Conservation (phyloP, 1,284 basidiomycete genomes). For the Cutaneotrichosporon arboriforme region DNA sequence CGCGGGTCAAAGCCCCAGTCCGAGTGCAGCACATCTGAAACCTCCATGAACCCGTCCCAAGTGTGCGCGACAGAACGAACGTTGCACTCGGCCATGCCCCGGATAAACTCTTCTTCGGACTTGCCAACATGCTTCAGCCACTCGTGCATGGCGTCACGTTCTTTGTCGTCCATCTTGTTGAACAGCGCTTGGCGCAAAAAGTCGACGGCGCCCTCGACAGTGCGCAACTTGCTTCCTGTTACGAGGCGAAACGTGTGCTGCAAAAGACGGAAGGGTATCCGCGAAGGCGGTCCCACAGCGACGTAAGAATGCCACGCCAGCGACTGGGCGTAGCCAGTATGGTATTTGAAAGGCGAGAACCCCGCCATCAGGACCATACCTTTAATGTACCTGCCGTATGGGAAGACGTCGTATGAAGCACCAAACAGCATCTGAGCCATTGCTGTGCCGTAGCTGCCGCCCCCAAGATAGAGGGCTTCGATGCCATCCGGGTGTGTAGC, state of each 20-base stretch:
- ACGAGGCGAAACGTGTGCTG: constrained; percentile 39
- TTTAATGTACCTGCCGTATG: constrained; percentile 51
- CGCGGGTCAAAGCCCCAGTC: constrained; percentile 56
- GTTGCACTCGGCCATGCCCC: constrained; percentile 49
- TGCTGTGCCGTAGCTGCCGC: constrained; percentile 56
- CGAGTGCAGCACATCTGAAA: constrained; percentile 51
- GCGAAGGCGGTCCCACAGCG: constrained; percentile 51
- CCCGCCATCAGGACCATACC: constrained; percentile 54
- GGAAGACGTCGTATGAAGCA: constrained; percentile 53
- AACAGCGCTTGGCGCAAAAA: constrained; percentile 49
- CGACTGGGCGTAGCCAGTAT: constrained; percentile 50
- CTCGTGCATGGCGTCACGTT: constrained; percentile 47
- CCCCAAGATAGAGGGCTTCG: constrained; percentile 44
- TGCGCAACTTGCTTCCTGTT: constrained; percentile 47
- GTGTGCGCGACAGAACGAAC: constrained; percentile 51
- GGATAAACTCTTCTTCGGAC: constrained; percentile 51
- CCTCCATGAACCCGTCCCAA: constrained; percentile 56
- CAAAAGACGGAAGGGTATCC: constrained; percentile 49
- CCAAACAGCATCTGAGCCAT: constrained; percentile 58
- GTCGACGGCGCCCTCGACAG: constrained; percentile 48
- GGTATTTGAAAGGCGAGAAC: constrained; percentile 52
- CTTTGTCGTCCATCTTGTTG: constrained; percentile 50
- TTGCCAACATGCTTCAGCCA: constrained; percentile 43
- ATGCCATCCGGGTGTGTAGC: constrained; percentile 52
- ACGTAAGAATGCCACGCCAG: constrained; percentile 54